These are phyloP conservation scores for Akanthomyces uredinophilus DNA, from an alignment of 2,329 filamentous ascomycete species.

Conservation along the genomic window DNA sequence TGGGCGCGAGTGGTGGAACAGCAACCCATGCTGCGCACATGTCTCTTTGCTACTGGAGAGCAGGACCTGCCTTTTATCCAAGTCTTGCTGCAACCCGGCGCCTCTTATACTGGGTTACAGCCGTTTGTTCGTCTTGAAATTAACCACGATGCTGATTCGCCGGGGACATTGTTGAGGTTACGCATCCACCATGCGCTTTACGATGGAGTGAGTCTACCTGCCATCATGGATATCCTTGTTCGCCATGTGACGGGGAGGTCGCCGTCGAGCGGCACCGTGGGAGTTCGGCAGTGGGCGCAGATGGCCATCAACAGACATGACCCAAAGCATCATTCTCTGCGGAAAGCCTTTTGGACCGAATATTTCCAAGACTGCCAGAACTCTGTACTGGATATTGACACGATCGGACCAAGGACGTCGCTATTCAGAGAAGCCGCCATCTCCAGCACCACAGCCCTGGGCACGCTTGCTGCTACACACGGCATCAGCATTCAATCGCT, in stretches of 20 bases:
- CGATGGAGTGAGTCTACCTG: slow-evolving; percentile 72
- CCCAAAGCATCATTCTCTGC: neutral
- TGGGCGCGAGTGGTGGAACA: slow-evolving; percentile 56
- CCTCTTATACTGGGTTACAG: neutral
- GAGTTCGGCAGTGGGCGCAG: slow-evolving; percentile 29
- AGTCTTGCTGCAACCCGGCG: slow-evolving; percentile 39
- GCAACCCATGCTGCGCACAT: slow-evolving; percentile 64
- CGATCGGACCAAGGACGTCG: slow-evolving; percentile 28
- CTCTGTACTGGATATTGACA: slow-evolving; percentile 18
- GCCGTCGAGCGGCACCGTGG: neutral
- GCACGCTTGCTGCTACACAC: slow-evolving; percentile 34
- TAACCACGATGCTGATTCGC: neutral
- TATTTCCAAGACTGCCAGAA: slow-evolving; percentile 29
- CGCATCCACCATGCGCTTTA: slow-evolving; percentile 83
- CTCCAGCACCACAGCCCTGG: neutral
- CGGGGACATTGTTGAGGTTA: slow-evolving; percentile 39
- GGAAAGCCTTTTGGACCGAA: slow-evolving; percentile 36
- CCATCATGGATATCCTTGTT: slow-evolving; percentile 46
- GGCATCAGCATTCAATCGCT: slow-evolving; percentile 61
- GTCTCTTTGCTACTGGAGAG: slow-evolving; percentile 50
- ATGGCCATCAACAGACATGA: slow-evolving; percentile 29
- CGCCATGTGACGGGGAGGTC: slow-evolving; percentile 18
- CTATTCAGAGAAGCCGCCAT: neutral
- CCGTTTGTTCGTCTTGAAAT: slow-evolving; percentile 23
- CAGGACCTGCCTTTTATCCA: slow-evolving; percentile 56